Evolutionary conservation across 352 stramenopile species (phyloP), one percentile per base, ranked within the genome.

Genomic region (Phytopythium helicoides): DNA sequence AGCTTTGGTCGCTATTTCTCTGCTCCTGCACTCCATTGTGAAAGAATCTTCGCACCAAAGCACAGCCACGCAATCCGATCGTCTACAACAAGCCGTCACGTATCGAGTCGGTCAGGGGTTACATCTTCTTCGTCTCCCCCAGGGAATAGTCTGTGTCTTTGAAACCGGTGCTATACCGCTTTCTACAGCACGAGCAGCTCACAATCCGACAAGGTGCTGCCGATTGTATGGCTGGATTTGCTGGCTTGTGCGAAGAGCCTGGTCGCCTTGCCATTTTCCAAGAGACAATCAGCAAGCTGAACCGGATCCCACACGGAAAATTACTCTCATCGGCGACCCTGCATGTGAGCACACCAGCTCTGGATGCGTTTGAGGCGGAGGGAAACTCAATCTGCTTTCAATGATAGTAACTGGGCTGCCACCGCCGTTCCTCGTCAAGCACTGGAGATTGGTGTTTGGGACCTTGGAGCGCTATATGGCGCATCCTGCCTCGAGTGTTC

Each of bases 261-360:
- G 85, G 66, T 35, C 65, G 68, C 3, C 23, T 92, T 1, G 26
- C 80, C 11, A 73, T 72, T 14, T 92, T 89, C 36, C 81, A 92
- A 38, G 81, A 89, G 53, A 68, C 85, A 8, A 76, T 88, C 54
- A 92, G 76, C 50, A 92, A 92, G 41, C 54, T 92, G 3, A 88
- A 92, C 54, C 71, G 74, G 1, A 76, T 87, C n/a, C 47, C 44
- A 8, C 64, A 53, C 12, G 39, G 46, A 1, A 64, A 25, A 15
- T n/a, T 12, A 1, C 23, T 34, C n/a, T 39, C 54, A 31, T 58
- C 14, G 25, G 18, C 35, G 2, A 23, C 40, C 4, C 46, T 68
- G 34, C 50, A 47, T 0, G 63, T 75, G 23, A 11, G 15, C 16
- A 14, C 18, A 12, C 25, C n/a, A 26, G 49, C 85, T 9, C 45